These are phyloP conservation scores for Apiotrichum gamsii DNA, from an alignment of 1,284 basidiomycete species.

Conservation along the genomic window DNA sequence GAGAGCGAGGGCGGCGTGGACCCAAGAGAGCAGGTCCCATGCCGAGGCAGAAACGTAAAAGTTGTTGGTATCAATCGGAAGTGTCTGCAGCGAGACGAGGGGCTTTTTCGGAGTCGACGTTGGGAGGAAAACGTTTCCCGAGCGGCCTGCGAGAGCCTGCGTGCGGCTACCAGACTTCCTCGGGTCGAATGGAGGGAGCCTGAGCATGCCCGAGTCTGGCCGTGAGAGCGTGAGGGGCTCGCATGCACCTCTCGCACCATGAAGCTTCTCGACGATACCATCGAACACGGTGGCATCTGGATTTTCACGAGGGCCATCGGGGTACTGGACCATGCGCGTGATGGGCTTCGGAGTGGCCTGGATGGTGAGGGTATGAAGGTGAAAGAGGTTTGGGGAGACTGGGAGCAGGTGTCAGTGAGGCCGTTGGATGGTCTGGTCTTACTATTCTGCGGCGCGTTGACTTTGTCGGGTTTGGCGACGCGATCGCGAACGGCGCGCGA, in stretches of 20 bases:
- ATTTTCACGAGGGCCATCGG: constrained; percentile 6
- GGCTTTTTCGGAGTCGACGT: neutral
- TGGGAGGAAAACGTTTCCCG: constrained; percentile 6
- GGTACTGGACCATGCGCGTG: neutral
- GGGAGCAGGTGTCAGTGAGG: no score
- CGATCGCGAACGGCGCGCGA: no score
- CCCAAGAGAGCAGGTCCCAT: constrained; percentile 35
- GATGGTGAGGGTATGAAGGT: constrained; percentile 34
- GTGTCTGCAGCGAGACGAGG: constrained; percentile 4
- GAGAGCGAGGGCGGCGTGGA: constrained; percentile 31
- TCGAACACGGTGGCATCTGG: constrained; percentile 1
- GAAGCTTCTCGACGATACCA: neutral
- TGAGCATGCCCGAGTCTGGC: neutral
- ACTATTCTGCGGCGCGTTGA: no score
- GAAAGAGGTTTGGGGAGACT: constrained; percentile 14
- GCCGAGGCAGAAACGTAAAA: constrained; percentile 21
- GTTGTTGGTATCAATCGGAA: constrained; percentile 11
- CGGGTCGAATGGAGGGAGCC: constrained; percentile 1
- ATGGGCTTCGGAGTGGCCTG: constrained; percentile 21
- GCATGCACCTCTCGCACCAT: neutral
- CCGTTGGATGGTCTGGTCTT: no score
- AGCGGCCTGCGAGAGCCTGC: neutral
- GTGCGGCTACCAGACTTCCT: neutral
- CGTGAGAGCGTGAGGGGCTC: constrained; percentile 1
- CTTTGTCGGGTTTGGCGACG: no score